Evolutionary conservation across 2,329 filamentous ascomycete genomes (phyloP).

Genomic region (Colletotrichum cuscutae): DNA sequence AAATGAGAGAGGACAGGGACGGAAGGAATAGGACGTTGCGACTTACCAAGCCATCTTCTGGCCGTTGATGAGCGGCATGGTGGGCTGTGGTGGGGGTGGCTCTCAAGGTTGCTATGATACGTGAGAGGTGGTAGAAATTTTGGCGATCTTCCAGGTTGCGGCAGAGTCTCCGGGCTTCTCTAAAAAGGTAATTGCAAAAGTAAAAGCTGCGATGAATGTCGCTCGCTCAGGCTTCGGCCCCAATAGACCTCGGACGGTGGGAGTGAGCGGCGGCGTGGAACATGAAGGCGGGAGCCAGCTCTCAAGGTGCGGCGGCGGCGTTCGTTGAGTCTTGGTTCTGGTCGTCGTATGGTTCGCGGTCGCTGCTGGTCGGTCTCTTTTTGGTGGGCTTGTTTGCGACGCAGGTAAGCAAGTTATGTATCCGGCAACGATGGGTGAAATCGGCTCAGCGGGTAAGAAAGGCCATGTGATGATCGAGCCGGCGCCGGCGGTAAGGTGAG

Average conservation of each 20-base stretch:
- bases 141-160: background rate
- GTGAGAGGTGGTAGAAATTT: background rate
- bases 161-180: background rate
- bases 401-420: background rate
- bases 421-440: conserved; percentile 1
- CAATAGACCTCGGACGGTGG: conserved; percentile 27
- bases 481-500: background rate
- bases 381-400: background rate
- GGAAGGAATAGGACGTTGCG: conserved; percentile 28
- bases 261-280: conserved; percentile 30
- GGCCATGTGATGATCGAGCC: background rate
- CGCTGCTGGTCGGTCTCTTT: background rate
- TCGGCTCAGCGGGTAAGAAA: background rate
- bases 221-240: conserved; percentile 11
- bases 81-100: conserved; percentile 36
- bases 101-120: background rate
- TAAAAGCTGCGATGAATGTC: background rate
- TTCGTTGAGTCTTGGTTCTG: background rate
- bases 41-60: conserved; percentile 80
- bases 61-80: conserved; percentile 76
- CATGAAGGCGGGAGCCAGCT: conserved; percentile 32
- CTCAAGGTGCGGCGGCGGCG: conserved; percentile 2
- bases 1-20: conserved; percentile 5
- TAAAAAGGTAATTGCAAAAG: background rate
- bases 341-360: background rate